phyloP scores from a whole-genome alignment of 2,329 filamentous ascomycete species.

The Penicillium vulpinum region DNA sequence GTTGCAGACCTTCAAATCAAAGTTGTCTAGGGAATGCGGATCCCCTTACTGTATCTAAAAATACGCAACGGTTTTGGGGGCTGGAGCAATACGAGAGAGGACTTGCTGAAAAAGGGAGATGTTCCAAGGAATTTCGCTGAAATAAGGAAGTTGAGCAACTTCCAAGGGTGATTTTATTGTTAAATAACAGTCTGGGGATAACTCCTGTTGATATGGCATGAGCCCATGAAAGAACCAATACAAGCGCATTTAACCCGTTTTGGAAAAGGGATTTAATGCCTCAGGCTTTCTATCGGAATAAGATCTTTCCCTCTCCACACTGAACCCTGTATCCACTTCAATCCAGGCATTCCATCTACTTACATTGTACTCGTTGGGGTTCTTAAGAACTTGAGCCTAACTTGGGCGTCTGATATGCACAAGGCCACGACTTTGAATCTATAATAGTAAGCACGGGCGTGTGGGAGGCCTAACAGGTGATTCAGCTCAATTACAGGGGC shows the following conservation, averaged over 20 bases:
- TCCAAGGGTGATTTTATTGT: too few relatives aligned
- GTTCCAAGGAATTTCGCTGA: background rate
- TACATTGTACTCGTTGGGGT: background rate
- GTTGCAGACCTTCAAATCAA: conserved; percentile 17
- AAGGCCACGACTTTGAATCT: background rate
- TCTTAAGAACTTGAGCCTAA: background rate
- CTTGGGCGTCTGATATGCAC: background rate
- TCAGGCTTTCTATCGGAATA: background rate
- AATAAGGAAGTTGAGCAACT: background rate
- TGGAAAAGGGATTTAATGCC: background rate
- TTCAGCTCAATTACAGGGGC: conserved; percentile 36
- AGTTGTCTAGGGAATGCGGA: conserved; percentile 25
- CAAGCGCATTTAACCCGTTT: conserved; percentile 1
- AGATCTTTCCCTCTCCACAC: conserved; percentile 7
- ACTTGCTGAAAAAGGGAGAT: background rate
- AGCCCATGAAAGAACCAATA: background rate
- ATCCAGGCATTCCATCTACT: conserved; percentile 2
- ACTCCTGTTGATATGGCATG: background rate
- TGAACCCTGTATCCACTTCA: background rate
- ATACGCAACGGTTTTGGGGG: conserved; percentile 21
- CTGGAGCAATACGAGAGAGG: conserved; percentile 12
- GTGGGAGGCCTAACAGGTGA: conserved; percentile 72
- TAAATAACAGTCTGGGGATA: too few relatives aligned
- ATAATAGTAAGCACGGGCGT: conserved; percentile 74
- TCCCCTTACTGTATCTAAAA: conserved; percentile 28